Evolutionary conservation across 352 stramenopile species (phyloP).

Genomic region (Phytophthora tentaculata): DNA sequence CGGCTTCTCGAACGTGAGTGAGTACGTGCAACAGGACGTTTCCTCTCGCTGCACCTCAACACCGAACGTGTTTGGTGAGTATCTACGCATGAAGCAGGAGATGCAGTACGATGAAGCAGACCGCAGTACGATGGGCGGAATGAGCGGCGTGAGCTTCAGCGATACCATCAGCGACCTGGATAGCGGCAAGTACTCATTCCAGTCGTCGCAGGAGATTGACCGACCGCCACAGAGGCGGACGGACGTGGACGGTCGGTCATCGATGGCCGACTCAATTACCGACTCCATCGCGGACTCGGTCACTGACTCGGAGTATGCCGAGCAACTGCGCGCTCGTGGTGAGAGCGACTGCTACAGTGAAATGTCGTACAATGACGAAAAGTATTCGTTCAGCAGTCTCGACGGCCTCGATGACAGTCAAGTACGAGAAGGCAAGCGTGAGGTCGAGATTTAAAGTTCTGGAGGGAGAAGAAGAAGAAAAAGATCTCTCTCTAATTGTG

Average conservation of each 20-base stretch:
- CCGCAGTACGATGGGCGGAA: slow-evolving; percentile 31
- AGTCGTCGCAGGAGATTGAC: slow-evolving; percentile 44
- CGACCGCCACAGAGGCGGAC: slow-evolving; percentile 23
- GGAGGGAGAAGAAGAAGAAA: background rate
- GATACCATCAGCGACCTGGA: slow-evolving; percentile 65
- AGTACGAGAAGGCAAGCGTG: slow-evolving; percentile 48
- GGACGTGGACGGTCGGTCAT: slow-evolving; percentile 38
- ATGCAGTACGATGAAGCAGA: slow-evolving; percentile 66
- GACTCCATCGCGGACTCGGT: slow-evolving; percentile 67
- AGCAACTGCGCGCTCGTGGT: slow-evolving; percentile 51
- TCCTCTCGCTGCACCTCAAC: slow-evolving; percentile 54
- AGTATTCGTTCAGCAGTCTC: slow-evolving; percentile 71
- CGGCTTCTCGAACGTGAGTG: slow-evolving; percentile 58
- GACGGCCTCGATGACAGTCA: slow-evolving; percentile 50
- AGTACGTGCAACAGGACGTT: slow-evolving; percentile 60
- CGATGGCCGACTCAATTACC: slow-evolving; percentile 56
- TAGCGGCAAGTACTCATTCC: slow-evolving; percentile 68
- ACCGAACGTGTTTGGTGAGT: slow-evolving; percentile 75
- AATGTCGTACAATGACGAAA: slow-evolving; percentile 87
- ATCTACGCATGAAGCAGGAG: slow-evolving; percentile 81
- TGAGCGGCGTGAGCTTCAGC: slow-evolving; percentile 47
- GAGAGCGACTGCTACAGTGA: slow-evolving; percentile 79
- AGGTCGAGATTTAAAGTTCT: slow-evolving; percentile 68
- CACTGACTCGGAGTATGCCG: slow-evolving; percentile 74
- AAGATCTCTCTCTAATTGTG: slow-evolving; percentile 1